Base-by-base conservation (phyloP, 208 protist species). In the Wallacemonas rigidus region DNA sequence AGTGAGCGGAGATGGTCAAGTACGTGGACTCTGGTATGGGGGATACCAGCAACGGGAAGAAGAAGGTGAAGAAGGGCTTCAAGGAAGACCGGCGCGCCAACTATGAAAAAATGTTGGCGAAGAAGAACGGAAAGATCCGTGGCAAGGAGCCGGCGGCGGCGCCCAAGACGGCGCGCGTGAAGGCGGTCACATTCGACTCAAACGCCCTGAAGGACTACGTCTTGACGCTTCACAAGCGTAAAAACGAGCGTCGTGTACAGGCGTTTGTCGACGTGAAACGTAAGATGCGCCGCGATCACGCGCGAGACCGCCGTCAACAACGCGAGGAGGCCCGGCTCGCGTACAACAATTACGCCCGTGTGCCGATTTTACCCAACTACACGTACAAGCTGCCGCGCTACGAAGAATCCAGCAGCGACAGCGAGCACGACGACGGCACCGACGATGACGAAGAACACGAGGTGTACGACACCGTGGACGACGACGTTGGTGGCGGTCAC, bases 361-460 rank as follows among this genome's bases (percentile, higher is more conserved):
- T 96, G 12, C 91, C 91, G 8, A 96, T 96, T 72, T 70, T 96
- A 14, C 91, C 91, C 7, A 87, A 96, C 78, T 96, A 93, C 81
- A 92, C 86, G 39, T 96, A 87, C 72, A 70, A 86, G 43, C 72
- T 95, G 11, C 91, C 91, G 1, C 54, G 35, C 43, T 73, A 69
- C 67, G 71, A 39, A 38, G 62, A 79, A 39, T 55, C 48, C n/a
- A 67, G 78, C 3, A 82, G 84, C n/a, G 81, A 71, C 2, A 50
- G 45, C 45, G 45, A 50, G 56, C 39, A 39, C 2, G 58, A 69
- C 15, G 68, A 47, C 26, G 9, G 41, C 15, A 67, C 50, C 43
- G 50, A 63, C 5, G 70, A 74, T 41, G 76, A 58, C 26, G 64
- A 47, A 9, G 56, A 51, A 53, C 26, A 26, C 26, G 26, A 0